Evolutionary conservation across 495 filamentous ascomycete species (phyloP).

Genomic region (Darksidea phi): DNA sequence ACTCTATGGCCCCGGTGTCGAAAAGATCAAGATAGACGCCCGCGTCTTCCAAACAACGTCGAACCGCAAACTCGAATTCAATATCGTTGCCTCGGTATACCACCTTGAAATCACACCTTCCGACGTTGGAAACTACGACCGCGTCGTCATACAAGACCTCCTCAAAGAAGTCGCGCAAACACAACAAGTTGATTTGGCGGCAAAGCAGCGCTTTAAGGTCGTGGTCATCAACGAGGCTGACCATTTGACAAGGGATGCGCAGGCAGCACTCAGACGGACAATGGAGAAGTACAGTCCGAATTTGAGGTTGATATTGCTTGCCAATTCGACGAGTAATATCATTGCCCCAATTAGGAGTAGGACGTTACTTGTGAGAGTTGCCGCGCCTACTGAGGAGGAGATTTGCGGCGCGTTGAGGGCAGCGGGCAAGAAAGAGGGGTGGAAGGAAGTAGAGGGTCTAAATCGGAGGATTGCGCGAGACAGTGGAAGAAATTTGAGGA

Average conservation of each 20-base stretch:
- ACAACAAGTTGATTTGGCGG: slow-evolving; percentile 88
- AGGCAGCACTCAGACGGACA: slow-evolving; percentile 88
- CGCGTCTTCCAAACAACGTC: slow-evolving; percentile 92
- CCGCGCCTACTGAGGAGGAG: slow-evolving; percentile 80
- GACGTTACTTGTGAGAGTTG: slow-evolving; percentile 85
- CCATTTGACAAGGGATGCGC: slow-evolving; percentile 87
- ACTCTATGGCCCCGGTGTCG: slow-evolving; percentile 85
- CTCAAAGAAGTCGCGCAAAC: slow-evolving; percentile 98
- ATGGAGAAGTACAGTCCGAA: slow-evolving; percentile 99
- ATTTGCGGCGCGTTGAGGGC: slow-evolving; percentile 74
- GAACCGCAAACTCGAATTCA: slow-evolving; percentile 98
- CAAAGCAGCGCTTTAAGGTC: slow-evolving; percentile 92
- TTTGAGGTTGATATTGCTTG: slow-evolving; percentile 82
- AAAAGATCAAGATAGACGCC: slow-evolving; percentile 96
- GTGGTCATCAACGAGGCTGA: slow-evolving; percentile 99
- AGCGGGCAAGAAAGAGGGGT: slow-evolving; percentile 75
- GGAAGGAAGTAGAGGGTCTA: slow-evolving; percentile 65
- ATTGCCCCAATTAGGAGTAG: slow-evolving; percentile 92
- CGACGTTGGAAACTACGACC: slow-evolving; percentile 94
- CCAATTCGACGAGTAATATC: slow-evolving; percentile 94
- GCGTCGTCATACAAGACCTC: slow-evolving; percentile 91
- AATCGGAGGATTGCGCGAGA: slow-evolving; percentile 85
- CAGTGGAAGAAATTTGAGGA: slow-evolving; percentile 85
- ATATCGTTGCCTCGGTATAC: slow-evolving; percentile 92
- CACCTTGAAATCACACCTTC: slow-evolving; percentile 97